phyloP scores from a whole-genome alignment of 164 flowering plant genomes.

The Aristolochia fimbriata region DNA sequence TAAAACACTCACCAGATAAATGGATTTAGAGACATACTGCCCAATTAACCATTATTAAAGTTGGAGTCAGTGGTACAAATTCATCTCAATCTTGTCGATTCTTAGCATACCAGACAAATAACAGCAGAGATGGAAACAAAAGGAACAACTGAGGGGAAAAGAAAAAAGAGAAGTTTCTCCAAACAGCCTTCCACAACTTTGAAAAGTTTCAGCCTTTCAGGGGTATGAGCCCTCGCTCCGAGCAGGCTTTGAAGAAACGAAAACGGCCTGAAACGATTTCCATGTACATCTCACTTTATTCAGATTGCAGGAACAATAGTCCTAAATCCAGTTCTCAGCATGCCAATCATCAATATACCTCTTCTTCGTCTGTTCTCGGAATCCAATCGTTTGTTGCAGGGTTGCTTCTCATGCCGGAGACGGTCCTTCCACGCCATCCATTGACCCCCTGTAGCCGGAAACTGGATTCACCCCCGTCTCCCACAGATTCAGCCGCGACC shows the following conservation, averaged over 20 bases:
- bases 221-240: conserved; percentile 12
- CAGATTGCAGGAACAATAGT: background rate
- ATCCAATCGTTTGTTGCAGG: conserved; percentile 42
- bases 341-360: background rate
- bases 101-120: too few relatives aligned
- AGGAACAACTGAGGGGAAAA: too few relatives aligned
- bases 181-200: too few relatives aligned
- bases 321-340: background rate
- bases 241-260: conserved; percentile 13
- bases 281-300: background rate
- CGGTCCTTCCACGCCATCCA: background rate
- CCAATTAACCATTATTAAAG: too few relatives aligned
- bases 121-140: too few relatives aligned
- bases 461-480: conserved; percentile 9
- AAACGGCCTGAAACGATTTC: conserved; percentile 4
- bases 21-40: too few relatives aligned
- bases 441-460: conserved; percentile 6
- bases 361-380: conserved; percentile 15
- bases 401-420: conserved; percentile 12
- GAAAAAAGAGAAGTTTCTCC: too few relatives aligned
- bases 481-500: conserved; percentile 14
- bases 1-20: too few relatives aligned
- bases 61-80: too few relatives aligned
- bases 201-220: too few relatives aligned
- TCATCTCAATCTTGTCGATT: too few relatives aligned